phyloP scores from a whole-genome alignment of 306 rosid genomes.

The Vicia faba region DNA sequence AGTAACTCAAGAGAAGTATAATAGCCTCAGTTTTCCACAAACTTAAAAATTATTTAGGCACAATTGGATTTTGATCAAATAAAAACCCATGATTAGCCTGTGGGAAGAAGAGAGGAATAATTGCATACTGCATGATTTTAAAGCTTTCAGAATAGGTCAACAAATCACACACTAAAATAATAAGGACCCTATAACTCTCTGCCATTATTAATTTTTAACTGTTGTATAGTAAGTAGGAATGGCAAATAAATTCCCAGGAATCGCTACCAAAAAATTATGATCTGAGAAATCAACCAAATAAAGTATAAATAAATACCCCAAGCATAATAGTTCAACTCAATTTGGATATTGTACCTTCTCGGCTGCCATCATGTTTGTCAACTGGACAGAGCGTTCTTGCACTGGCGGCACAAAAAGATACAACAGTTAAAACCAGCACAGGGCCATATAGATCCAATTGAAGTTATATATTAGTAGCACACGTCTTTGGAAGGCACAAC shows the following conservation, averaged over 20 bases:
- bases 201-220: slow-evolving; percentile 22
- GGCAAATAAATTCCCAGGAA: slow-evolving; percentile 16
- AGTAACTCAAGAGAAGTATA: slow-evolving; percentile 18
- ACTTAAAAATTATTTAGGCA: slow-evolving; percentile 16
- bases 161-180: slow-evolving; percentile 30
- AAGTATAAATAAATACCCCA: slow-evolving; percentile 8
- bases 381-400: slow-evolving; percentile 48
- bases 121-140: slow-evolving; percentile 11
- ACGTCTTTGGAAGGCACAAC: neutral
- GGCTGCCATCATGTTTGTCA: slow-evolving; percentile 48
- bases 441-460: neutral
- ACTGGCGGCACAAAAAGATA: slow-evolving; percentile 51
- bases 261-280: slow-evolving; percentile 3
- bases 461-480: slow-evolving; percentile 15
- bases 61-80: slow-evolving; percentile 23
- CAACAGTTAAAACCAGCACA: slow-evolving; percentile 45
- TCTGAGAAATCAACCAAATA: slow-evolving; percentile 26
- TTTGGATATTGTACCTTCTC: slow-evolving; percentile 60
- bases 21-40: slow-evolving; percentile 2
- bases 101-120: neutral
- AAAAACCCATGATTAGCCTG: slow-evolving; percentile 5
- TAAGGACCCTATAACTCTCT: neutral
- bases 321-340: slow-evolving; percentile 17
- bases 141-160: slow-evolving; percentile 14
- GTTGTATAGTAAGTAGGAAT: slow-evolving; percentile 1